A percentile compares a stretch with the other conserved stretches of the same genome.
Conservation (phyloP, 805 yeast genomes). For the Candida nitratophila region DNA sequence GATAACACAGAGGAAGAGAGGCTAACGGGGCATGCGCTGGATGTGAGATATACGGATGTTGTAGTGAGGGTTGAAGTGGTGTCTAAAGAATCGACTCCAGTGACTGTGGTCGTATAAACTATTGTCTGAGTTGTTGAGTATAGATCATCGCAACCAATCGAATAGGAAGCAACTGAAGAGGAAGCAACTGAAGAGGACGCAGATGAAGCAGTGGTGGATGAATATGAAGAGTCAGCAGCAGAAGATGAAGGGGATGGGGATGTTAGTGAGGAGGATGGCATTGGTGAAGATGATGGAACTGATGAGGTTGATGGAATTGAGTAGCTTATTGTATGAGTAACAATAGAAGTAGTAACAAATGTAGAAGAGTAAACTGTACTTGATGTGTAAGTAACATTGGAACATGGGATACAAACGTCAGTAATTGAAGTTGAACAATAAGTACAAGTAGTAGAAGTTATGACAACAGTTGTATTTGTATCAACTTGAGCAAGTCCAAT, state of each 20-base stretch:
- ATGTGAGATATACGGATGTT: neutral
- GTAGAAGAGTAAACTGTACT: slow-evolving; percentile 6
- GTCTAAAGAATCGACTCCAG: too few relatives aligned
- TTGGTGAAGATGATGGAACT: neutral
- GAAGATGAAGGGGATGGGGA: slow-evolving; percentile 1
- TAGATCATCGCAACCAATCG: too few relatives aligned
- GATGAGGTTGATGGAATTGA: neutral
- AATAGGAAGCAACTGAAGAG: neutral
- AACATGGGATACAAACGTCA: slow-evolving; percentile 13
- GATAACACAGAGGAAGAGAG: neutral
- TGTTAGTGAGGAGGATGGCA: neutral
- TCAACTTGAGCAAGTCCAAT: slow-evolving; percentile 50
- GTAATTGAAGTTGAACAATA: slow-evolving; percentile 1
- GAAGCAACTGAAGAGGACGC: neutral
- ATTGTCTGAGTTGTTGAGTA: too few relatives aligned
- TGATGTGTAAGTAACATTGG: slow-evolving; percentile 4
- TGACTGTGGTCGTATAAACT: too few relatives aligned
- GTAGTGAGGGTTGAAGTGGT: neutral
- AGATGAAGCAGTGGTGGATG: slow-evolving; percentile 3
- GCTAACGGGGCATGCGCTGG: neutral
- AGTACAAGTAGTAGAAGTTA: slow-evolving; percentile 11
- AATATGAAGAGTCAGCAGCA: neutral
- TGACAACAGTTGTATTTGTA: slow-evolving; percentile 9
- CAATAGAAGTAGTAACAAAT: neutral
- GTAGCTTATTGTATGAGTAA: neutral